Conservation (phyloP, 2,329 filamentous ascomycete genomes). For the Apiospora phragmitis region DNA sequence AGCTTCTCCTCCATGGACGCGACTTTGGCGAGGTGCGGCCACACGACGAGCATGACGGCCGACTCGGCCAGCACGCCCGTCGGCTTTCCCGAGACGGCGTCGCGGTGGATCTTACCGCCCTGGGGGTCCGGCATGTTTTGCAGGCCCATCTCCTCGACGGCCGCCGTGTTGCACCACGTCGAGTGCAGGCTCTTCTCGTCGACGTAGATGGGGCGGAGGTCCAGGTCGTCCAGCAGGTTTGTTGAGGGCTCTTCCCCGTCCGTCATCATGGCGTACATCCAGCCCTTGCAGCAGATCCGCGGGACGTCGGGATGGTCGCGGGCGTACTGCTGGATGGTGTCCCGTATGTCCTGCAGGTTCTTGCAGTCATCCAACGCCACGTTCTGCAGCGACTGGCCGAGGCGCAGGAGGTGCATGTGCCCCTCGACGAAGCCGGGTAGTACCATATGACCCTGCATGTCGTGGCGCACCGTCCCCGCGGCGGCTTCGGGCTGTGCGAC, state of each 20-base stretch:
- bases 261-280: conserved; percentile 57
- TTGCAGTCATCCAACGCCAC: conserved; percentile 47
- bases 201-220: conserved; percentile 53
- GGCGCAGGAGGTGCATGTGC: conserved; percentile 57
- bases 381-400: conserved; percentile 55
- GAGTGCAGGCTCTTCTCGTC: conserved; percentile 59
- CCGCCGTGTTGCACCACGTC: conserved; percentile 55
- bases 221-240: conserved; percentile 51
- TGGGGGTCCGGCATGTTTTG: conserved; percentile 46
- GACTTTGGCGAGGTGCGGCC: conserved; percentile 52
- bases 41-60: conserved; percentile 53
- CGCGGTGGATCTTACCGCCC: conserved; percentile 53
- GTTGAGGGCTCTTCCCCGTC: conserved; percentile 47
- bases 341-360: conserved; percentile 48
- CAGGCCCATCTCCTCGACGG: conserved; percentile 50
- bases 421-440: conserved; percentile 59
- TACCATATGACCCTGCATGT: conserved; percentile 42
- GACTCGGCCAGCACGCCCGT: conserved; percentile 55
- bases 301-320: conserved; percentile 42
- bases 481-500: conserved; percentile 29
- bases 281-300: conserved; percentile 52
- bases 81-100: conserved; percentile 41
- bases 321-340: conserved; percentile 45
- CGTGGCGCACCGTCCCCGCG: conserved; percentile 25
- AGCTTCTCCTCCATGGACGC: conserved; percentile 49